These are phyloP conservation scores for Lactifluus rugatus DNA, from an alignment of 768 basidiomycete genomes.

Conservation along the genomic window DNA sequence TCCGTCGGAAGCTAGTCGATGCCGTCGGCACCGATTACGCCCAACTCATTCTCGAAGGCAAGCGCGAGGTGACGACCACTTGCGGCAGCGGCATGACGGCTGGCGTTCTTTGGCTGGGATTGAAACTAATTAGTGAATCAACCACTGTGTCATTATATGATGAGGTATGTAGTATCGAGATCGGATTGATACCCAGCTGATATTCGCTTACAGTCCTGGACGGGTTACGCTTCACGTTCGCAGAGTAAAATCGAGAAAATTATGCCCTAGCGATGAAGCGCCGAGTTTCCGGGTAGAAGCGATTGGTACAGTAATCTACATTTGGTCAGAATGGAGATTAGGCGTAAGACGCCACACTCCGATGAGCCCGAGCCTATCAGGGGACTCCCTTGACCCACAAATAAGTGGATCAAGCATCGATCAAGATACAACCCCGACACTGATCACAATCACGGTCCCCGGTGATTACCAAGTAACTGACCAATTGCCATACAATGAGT, in stretches of 20 bases:
- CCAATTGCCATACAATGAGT: neutral
- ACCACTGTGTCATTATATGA: constrained; percentile 70
- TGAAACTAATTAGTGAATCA: constrained; percentile 57
- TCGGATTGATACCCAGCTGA: neutral
- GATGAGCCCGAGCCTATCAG: too few species aligned
- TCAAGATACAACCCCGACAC: too few species aligned
- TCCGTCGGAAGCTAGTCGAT: constrained; percentile 50
- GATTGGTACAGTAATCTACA: neutral
- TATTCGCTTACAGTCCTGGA: constrained; percentile 70
- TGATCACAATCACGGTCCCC: too few species aligned
- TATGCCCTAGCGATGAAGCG: neutral
- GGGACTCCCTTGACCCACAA: too few species aligned
- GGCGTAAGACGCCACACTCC: neutral
- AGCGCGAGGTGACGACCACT: constrained; percentile 54
- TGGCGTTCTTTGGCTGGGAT: constrained; percentile 85
- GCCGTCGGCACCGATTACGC: constrained; percentile 51
- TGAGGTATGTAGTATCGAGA: constrained; percentile 49
- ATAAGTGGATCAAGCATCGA: too few species aligned
- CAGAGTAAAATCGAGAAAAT: constrained; percentile 63
- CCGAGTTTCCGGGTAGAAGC: too few species aligned
- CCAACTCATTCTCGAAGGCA: constrained; percentile 49
- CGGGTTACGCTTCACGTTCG: constrained; percentile 75
- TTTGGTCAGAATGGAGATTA: neutral
- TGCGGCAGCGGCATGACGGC: constrained; percentile 99
- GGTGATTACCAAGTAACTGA: too few species aligned